Percentiles rank a stretch among this genome's conserved stretches.
These are phyloP conservation scores for Vitis hybrid DNA, from an alignment of 177 flowering plant genomes.

Conservation along the genomic window DNA sequence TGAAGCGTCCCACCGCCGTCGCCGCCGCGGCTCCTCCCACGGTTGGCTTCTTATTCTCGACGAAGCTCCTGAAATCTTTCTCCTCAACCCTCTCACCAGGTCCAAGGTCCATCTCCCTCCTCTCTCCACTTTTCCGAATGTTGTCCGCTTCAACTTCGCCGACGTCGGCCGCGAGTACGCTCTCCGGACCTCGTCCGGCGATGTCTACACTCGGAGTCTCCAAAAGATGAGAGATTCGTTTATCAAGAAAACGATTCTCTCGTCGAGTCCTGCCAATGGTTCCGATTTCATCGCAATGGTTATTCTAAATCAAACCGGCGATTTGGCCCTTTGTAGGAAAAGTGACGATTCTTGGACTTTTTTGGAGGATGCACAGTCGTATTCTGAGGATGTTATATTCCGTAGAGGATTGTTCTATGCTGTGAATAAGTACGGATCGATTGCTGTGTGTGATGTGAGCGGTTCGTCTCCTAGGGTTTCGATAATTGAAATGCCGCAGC, in stretches of 20 bases:
- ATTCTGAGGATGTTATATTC: slow-evolving; percentile 41
- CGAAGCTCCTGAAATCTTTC: slow-evolving; percentile 33
- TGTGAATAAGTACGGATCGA: slow-evolving; percentile 30
- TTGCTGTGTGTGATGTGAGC: slow-evolving; percentile 35
- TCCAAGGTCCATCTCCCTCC: slow-evolving; percentile 43
- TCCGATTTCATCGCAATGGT: slow-evolving; percentile 39
- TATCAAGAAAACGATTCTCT: slow-evolving; percentile 46
- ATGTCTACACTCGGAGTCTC: slow-evolving; percentile 22
- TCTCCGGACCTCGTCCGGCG: slow-evolving; percentile 13
- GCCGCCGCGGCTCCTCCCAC: slow-evolving; percentile 62
- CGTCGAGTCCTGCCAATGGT: slow-evolving; percentile 30
- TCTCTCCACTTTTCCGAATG: slow-evolving; percentile 40
- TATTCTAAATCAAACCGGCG: slow-evolving; percentile 28
- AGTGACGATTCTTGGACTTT: slow-evolving; percentile 40
- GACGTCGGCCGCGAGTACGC: slow-evolving; percentile 45
- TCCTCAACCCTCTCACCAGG: slow-evolving; percentile 44
- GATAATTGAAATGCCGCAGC: slow-evolving; percentile 19
- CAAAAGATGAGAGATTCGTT: slow-evolving; percentile 49
- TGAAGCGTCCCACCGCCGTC: slow-evolving; percentile 27
- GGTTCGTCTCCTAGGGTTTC: slow-evolving; percentile 24
- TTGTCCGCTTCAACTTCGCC: slow-evolving; percentile 31
- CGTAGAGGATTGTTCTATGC: slow-evolving; percentile 41
- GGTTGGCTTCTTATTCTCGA: slow-evolving; percentile 54
- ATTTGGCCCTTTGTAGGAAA: slow-evolving; percentile 40
- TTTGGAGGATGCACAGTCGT: slow-evolving; percentile 20